Conservation (phyloP, 495 filamentous ascomycete species). For the Cairneyella variabilis region DNA sequence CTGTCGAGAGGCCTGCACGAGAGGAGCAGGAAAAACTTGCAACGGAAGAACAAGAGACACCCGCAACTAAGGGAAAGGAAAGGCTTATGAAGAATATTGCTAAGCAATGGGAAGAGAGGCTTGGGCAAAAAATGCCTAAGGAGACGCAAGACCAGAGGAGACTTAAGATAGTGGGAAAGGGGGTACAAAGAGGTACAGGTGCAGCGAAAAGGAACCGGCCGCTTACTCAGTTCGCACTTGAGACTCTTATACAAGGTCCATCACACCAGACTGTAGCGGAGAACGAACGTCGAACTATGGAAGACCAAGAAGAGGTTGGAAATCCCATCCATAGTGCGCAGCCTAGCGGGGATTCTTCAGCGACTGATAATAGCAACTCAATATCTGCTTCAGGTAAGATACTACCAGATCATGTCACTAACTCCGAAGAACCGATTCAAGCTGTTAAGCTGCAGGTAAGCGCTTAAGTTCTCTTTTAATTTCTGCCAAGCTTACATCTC, state of each 20-base stretch:
- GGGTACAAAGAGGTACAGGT: constrained; percentile 6
- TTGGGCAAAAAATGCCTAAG: constrained; percentile 12
- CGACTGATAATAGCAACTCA: constrained; percentile 7
- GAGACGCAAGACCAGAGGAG: constrained; percentile 11
- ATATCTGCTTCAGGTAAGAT: constrained; percentile 13
- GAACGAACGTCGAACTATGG: constrained; percentile 15
- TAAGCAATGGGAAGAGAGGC: constrained; percentile 14
- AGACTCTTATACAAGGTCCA: constrained; percentile 13
- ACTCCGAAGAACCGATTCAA: constrained; percentile 16
- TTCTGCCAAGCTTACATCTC: constrained; percentile 8
- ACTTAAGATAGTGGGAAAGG: constrained; percentile 12
- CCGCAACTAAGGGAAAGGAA: neutral
- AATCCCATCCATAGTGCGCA: constrained; percentile 8
- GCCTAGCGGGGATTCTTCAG: constrained; percentile 8
- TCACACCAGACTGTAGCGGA: constrained; percentile 1
- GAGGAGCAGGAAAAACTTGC: neutral
- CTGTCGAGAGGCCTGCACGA: neutral
- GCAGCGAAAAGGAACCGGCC: constrained; percentile 11
- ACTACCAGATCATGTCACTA: constrained; percentile 13
- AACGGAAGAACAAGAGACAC: neutral
- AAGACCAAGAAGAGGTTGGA: constrained; percentile 9
- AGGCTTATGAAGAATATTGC: constrained; percentile 8
- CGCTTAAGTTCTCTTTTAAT: constrained; percentile 14
- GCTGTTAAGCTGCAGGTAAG: constrained; percentile 3
- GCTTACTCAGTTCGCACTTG: constrained; percentile 17